These are phyloP conservation scores for Trametes pubescens DNA, from an alignment of 1,284 basidiomycete genomes.

Conservation along the genomic window DNA sequence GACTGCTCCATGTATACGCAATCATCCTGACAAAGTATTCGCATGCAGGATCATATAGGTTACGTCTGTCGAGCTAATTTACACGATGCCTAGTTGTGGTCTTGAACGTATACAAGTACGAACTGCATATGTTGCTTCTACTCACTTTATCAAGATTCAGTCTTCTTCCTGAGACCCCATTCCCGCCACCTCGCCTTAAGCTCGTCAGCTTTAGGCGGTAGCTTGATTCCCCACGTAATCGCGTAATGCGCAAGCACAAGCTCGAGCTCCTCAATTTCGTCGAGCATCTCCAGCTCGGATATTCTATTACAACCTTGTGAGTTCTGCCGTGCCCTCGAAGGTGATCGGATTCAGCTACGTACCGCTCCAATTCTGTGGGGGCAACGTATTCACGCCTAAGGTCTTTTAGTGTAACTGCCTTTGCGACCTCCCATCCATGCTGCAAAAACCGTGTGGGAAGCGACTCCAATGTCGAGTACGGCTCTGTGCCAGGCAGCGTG, in stretches of 20 bases:
- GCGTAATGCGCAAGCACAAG: conserved; percentile 90
- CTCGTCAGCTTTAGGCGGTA: conserved; percentile 15
- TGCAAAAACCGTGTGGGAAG: conserved; percentile 70
- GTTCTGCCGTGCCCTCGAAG: not conserved
- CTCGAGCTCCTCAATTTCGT: conserved; percentile 92
- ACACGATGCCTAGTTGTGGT: not conserved
- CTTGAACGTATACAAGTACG: not conserved
- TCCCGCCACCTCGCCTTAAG: conserved; percentile 27
- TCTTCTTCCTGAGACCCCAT: conserved; percentile 28
- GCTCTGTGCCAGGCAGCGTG: conserved; percentile 73
- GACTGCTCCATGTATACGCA: too few species aligned
- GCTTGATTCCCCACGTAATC: conserved; percentile 74
- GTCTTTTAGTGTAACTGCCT: conserved; percentile 72
- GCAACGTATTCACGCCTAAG: conserved; percentile 68
- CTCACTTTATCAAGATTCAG: not conserved
- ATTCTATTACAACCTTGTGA: conserved; percentile 58
- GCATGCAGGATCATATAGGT: not conserved
- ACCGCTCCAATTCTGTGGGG: conserved; percentile 71
- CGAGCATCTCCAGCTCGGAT: conserved; percentile 81
- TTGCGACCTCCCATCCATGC: conserved; percentile 60
- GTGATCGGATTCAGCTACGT: conserved; percentile 23
- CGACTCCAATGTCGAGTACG: conserved; percentile 65
- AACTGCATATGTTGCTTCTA: too few species aligned
- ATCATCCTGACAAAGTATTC: not conserved
- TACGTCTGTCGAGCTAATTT: not conserved